Percentiles rank a stretch among this genome's conserved stretches.
These are phyloP conservation scores for Pyrrhoderma noxium DNA, from an alignment of 1,284 basidiomycete genomes.

Conservation along the genomic window DNA sequence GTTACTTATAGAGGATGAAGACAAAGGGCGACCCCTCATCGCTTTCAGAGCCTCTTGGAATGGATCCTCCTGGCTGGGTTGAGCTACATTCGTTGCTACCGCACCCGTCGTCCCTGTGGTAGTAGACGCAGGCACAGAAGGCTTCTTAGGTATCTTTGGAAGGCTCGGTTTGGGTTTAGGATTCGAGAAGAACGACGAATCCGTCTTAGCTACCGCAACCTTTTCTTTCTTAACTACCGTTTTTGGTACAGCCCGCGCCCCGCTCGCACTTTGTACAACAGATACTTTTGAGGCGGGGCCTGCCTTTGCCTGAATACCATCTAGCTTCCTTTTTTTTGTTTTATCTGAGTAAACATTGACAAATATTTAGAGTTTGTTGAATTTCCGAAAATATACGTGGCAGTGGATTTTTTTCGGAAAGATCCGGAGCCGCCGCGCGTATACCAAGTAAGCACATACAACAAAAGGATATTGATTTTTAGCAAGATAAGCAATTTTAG, in stretches of 20 bases:
- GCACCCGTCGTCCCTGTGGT: slow-evolving; percentile 29
- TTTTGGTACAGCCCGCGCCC: slow-evolving; percentile 13
- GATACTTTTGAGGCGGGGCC: slow-evolving; percentile 58
- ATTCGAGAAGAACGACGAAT: slow-evolving; percentile 78
- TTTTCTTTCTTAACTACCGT: slow-evolving; percentile 35
- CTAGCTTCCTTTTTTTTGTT: slow-evolving; percentile 65
- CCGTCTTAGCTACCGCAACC: slow-evolving; percentile 69
- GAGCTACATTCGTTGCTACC: slow-evolving; percentile 59
- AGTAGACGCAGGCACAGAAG: slow-evolving; percentile 25
- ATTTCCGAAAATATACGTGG: no score
- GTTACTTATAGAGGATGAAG: slow-evolving; percentile 30
- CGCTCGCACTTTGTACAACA: slow-evolving; percentile 36
- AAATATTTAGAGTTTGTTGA: no score
- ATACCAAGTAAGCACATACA: slow-evolving; percentile 3
- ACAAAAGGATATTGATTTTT: slow-evolving; percentile 11
- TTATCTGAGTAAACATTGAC: slow-evolving; percentile 38
- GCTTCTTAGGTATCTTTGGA: slow-evolving; percentile 69
- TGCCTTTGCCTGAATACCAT: slow-evolving; percentile 40
- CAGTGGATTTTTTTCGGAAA: background rate
- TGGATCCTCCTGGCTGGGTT: slow-evolving; percentile 59
- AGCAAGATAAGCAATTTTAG: slow-evolving; percentile 1
- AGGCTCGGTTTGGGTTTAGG: slow-evolving; percentile 75
- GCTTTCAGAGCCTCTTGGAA: slow-evolving; percentile 74
- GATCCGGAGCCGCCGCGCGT: background rate
- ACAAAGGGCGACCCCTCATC: slow-evolving; percentile 51